Evolutionary conservation across 805 yeast species (phyloP), one percentile per base, ranked within the genome.

Genomic region (Sporopachydermia quercuum): DNA sequence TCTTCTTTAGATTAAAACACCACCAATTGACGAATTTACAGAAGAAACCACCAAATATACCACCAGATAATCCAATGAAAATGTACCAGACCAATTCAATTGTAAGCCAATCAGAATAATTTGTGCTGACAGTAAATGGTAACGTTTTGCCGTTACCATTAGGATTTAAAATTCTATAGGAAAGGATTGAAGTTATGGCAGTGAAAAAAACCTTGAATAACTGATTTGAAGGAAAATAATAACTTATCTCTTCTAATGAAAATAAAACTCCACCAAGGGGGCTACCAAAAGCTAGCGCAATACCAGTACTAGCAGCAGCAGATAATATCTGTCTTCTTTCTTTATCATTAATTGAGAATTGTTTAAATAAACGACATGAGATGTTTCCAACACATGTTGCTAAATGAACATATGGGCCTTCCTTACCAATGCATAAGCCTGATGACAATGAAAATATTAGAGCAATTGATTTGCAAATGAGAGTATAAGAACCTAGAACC

Each of bases 381-480:
- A 73, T 63, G 47, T 73, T 73, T 3, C 79, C 79, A 16, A 70
- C 73, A 45, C 74, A 68, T 2, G 77, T 61, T 0, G 78, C 74
- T 37, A 73, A 58, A 51, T 73, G 79, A 16, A 73, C 79, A 48
- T 64, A 73, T 0, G 79, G 79, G 3, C 79, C 79, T 43, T 73
- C 79, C 51, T 73, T 73, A 1, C 79, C 79, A 5, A 73, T 53
- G 8, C 70, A 54, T 58, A 73, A 57, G 1, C 79, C 79, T 0
- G 76, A 69, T 0, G 77, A 72, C 33, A 73, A 70, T 3, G 76
- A 69, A 30, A 71, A 60, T 1, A 71, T 58, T 17, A 73, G 53
- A 0, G 73, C 70, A 2, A 59, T 43, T 0, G 74, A 58, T 49
- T 73, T 73, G 42, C 68, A 57, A 16, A 71, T 34, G 4, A 73